These are phyloP conservation scores for carrot (Daucus carota) DNA, from an alignment of 129 eudicot species.

Conservation along the genomic window DH1_v3.0 NC_030389.2:43882001-43882500, in stretches of 20 bases:
- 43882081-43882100: slow-evolving; percentile 36
- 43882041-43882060: slow-evolving; percentile 91
- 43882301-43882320: slow-evolving; percentile 46
- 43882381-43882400: slow-evolving; percentile 81
- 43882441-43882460: slow-evolving; percentile 65
- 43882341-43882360: slow-evolving; percentile 58
- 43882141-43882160: slow-evolving; percentile 55
- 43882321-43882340: slow-evolving; percentile 43
- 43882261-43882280: slow-evolving; percentile 67
- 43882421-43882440: slow-evolving; percentile 76
- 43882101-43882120: slow-evolving; percentile 43
- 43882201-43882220: slow-evolving; percentile 36
- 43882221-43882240: slow-evolving; percentile 58
- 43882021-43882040: slow-evolving; percentile 65
- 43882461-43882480: slow-evolving; percentile 83
- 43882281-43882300: slow-evolving; percentile 84
- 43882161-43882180: slow-evolving; percentile 34
- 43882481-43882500: slow-evolving; percentile 79
- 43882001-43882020: slow-evolving; percentile 42
- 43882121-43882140: slow-evolving; percentile 70
- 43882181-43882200: background rate
- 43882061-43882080: slow-evolving; percentile 70
- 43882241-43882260: slow-evolving; percentile 48
- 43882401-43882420: slow-evolving; percentile 46
- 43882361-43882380: slow-evolving; percentile 77